Evolutionary conservation across 2,329 filamentous ascomycete species (phyloP).

Genomic region (Hymenoscyphus occultus): DNA sequence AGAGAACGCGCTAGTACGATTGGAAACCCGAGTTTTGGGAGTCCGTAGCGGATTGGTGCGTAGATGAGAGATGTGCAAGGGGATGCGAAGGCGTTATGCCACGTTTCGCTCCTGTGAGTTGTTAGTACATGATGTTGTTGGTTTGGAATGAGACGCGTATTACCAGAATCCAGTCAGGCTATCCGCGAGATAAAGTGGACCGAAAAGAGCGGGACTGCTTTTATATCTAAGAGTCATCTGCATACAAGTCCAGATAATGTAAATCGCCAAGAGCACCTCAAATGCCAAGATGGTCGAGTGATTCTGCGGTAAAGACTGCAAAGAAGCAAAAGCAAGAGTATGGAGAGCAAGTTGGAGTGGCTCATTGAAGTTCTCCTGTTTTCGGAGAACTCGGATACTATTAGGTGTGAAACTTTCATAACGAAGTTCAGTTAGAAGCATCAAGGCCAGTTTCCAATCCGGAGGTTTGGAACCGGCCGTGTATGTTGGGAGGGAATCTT

Average conservation of each 20-base stretch:
- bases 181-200: conserved; percentile 39
- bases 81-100: conserved; percentile 43
- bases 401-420: conserved; percentile 45
- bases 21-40: conserved; percentile 36
- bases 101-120: conserved; percentile 38
- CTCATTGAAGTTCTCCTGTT: conserved; percentile 39
- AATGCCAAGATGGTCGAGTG: conserved; percentile 38
- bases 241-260: conserved; percentile 41
- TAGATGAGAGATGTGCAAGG: conserved; percentile 42
- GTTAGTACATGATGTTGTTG: background rate
- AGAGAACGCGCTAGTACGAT: conserved; percentile 34
- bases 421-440: conserved; percentile 41
- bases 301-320: conserved; percentile 40
- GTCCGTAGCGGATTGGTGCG: conserved; percentile 35
- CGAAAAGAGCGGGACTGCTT: conserved; percentile 40
- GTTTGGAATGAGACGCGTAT: background rate
- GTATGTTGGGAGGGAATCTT: conserved; percentile 37
- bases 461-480: conserved; percentile 31
- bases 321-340: conserved; percentile 33
- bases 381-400: conserved; percentile 35
- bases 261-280: conserved; percentile 41
- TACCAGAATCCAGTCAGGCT: conserved; percentile 41
- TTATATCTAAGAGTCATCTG: conserved; percentile 40
- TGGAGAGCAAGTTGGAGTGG: conserved; percentile 38
- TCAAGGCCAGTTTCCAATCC: conserved; percentile 34